These are phyloP conservation scores for Lablab purpureus DNA, from an alignment of 306 rosid species.

Conservation along the genomic window DNA sequence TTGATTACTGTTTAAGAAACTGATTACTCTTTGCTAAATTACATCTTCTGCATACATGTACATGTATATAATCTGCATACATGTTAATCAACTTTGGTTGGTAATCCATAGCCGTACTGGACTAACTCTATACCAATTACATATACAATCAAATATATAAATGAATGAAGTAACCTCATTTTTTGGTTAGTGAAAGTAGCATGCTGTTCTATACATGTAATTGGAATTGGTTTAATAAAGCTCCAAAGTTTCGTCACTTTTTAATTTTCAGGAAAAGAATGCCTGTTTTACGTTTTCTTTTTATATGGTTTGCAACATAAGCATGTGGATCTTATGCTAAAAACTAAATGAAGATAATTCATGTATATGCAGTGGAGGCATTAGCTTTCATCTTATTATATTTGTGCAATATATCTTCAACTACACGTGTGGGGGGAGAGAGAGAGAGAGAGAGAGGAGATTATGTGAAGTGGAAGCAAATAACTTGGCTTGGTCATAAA, in stretches of 20 bases:
- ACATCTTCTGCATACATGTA: background rate
- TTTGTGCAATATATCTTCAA: conserved; percentile 55
- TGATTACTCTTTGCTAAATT: conserved; percentile 3
- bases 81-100: background rate
- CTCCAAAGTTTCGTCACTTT: background rate
- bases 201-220: background rate
- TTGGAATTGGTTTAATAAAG: conserved; percentile 25
- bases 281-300: conserved; percentile 34
- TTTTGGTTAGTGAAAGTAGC: background rate
- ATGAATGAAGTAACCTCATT: background rate
- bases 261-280: background rate
- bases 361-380: background rate
- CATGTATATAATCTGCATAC: background rate
- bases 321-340: conserved; percentile 56
- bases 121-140: background rate
- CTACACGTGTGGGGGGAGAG: conserved; percentile 65
- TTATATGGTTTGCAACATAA: conserved; percentile 26
- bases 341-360: conserved; percentile 12
- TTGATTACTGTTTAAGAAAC: conserved; percentile 20
- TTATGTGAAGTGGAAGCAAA: conserved; percentile 93
- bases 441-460: conserved; percentile 56
- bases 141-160: background rate
- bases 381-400: conserved; percentile 13
- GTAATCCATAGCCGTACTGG: background rate
- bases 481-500: conserved; percentile 69